Base-by-base conservation (phyloP, 2,329 filamentous ascomycete species). In the Trichothecium roseum region DNA sequence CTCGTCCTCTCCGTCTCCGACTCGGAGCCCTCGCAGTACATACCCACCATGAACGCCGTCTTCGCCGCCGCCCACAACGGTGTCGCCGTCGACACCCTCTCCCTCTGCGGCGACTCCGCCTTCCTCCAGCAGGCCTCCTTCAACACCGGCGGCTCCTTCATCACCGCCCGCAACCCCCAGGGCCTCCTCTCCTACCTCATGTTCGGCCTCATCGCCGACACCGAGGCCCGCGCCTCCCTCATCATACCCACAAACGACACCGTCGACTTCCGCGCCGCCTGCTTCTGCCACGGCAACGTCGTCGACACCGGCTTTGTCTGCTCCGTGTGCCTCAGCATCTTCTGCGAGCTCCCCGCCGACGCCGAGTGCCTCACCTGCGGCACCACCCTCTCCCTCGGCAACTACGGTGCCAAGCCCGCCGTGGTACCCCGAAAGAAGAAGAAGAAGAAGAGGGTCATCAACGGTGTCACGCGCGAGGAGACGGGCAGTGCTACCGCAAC, bases 31-130 rank as follows among this genome's bases (percentile, higher is more conserved):
- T 78, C 87, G 5, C 83, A 96, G 58, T 98, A 98, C 63, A 98
- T 98, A 37, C 83, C 89, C 1, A 91, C 94, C 46, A 98, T 98
- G 91, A 98, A 98, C 62, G 77, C 82, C 49, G 94, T 96, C 41
- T 98, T 98, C 59, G 91, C 91, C 3, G 91, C 89, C 40, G 84
- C 94, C 51, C 80, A 89, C 44, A 73, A 87, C 37, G 76, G 77
- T 47, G 86, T 98, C 43, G 84, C 88, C 17, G 87, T 98, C 49
- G 91, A 98, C 56, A 89, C 94, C 24, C 73, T 94, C 41, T 83
- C 93, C 45, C 69, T 98, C 10, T 78, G 81, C 29, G 86, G 85
- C 16, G 77, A 86, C 46, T 85, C 89, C 1, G 88, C 94, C 9
- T 93, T 98, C 56, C 68, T 98, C 33, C 89, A 98, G 54, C 91